Percentiles rank a stretch among this genome's conserved stretches.
Conservation (phyloP, 805 yeast species). For the Lipomyces sp. region DNA sequence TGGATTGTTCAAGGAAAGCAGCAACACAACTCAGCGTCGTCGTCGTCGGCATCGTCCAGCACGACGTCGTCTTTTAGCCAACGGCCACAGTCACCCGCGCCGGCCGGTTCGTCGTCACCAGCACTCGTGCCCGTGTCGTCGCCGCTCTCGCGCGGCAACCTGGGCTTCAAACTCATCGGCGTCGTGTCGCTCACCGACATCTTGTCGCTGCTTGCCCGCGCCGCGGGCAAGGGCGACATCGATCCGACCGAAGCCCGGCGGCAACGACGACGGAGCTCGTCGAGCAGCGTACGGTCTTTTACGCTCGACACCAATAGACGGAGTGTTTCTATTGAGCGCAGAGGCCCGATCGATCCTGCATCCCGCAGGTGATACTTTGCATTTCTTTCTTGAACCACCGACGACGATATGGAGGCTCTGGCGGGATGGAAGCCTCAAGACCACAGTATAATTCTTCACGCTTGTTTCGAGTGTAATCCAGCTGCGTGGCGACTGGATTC, state of each 20-base stretch:
- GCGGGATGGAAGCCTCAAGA: too few relatives aligned
- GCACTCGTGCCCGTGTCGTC: slow-evolving; percentile 24
- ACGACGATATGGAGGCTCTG: too few relatives aligned
- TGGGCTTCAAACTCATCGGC: slow-evolving; percentile 79
- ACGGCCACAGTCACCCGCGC: slow-evolving; percentile 24
- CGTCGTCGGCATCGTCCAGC: slow-evolving; percentile 1
- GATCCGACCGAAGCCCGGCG: slow-evolving; percentile 88
- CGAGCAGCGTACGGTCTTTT: slow-evolving; percentile 31
- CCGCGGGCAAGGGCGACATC: slow-evolving; percentile 58
- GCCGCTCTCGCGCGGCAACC: slow-evolving; percentile 25
- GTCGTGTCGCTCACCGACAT: slow-evolving; percentile 91
- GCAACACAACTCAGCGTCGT: slow-evolving; percentile 21
- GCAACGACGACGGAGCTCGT: slow-evolving; percentile 68
- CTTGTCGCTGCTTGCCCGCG: slow-evolving; percentile 72
- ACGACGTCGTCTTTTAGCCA: not conserved
- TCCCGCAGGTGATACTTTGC: too few relatives aligned
- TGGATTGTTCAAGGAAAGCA: slow-evolving; percentile 40
- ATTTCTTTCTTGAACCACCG: too few relatives aligned
- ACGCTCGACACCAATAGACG: slow-evolving; percentile 23
- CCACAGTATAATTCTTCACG: too few relatives aligned
- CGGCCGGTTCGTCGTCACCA: slow-evolving; percentile 27
- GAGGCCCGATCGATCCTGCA: too few relatives aligned
- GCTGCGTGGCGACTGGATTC: too few relatives aligned
- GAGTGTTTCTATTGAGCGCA: slow-evolving; percentile 26
- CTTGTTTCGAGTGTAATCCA: too few relatives aligned